A percentile compares a stretch with the other conserved stretches of the same genome.
Conservation (phyloP, 441 rosid genomes). For the Croton setiger region DNA sequence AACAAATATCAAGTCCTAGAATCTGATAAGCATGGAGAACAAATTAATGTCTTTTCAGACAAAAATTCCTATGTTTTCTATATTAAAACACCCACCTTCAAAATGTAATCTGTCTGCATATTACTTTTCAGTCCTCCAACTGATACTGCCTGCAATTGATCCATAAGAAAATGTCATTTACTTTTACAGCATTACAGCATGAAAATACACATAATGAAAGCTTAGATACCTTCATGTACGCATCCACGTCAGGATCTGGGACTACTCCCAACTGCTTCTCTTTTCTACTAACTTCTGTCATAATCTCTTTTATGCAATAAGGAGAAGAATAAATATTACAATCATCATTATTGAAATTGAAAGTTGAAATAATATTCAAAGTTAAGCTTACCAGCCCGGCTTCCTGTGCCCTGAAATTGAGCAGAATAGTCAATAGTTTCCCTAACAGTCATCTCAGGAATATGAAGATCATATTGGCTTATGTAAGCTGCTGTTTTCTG, state of each 20-base stretch:
- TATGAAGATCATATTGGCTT: constrained; percentile 50
- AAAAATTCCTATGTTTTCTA: background rate
- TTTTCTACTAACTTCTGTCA: constrained; percentile 52
- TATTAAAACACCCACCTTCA: constrained; percentile 41
- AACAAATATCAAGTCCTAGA: constrained; percentile 56
- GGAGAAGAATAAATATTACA: constrained; percentile 4
- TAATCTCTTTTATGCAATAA: constrained; percentile 32
- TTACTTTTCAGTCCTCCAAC: constrained; percentile 46
- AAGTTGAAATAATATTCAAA: background rate
- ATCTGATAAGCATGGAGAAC: constrained; percentile 32
- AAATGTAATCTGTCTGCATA: constrained; percentile 72
- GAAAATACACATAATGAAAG: background rate
- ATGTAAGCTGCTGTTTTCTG: constrained; percentile 52
- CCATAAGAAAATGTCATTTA: background rate
- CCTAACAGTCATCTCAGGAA: constrained; percentile 64
- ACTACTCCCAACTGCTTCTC: constrained; percentile 51
- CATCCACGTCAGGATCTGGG: constrained; percentile 60
- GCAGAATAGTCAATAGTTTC: constrained; percentile 57
- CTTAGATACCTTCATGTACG: constrained; percentile 64
- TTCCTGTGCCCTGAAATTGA: constrained; percentile 48
- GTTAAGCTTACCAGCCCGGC: constrained; percentile 39
- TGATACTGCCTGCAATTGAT: constrained; percentile 51
- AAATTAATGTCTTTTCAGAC: background rate
- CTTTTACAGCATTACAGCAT: background rate
- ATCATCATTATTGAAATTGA: background rate